Percentiles rank a stretch among this genome's conserved stretches.
Evolutionary conservation across 2,329 filamentous ascomycete genomes (phyloP).

Genomic region (Lasiodiplodia gonubiensis): DNA sequence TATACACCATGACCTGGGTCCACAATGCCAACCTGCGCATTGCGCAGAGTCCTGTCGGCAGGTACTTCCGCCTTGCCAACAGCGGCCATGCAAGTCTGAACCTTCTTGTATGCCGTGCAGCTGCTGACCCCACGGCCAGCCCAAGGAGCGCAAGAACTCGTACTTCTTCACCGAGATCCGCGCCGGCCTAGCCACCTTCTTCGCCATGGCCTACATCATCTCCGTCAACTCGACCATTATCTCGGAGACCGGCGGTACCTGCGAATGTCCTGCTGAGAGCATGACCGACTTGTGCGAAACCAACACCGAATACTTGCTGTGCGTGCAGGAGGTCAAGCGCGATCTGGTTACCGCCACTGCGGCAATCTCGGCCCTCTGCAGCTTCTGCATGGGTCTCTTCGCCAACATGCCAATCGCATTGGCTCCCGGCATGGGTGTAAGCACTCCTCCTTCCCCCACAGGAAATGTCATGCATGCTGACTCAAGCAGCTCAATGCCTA

Average conservation of each 20-base stretch:
- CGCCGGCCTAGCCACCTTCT: conserved; percentile 75
- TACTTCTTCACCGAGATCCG: conserved; percentile 84
- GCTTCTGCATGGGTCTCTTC: conserved; percentile 83
- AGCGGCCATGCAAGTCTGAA: conserved; percentile 73
- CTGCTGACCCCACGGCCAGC: conserved; percentile 50
- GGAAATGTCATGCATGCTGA: conserved; percentile 19
- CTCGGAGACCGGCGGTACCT: conserved; percentile 74
- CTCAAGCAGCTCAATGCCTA: conserved; percentile 72
- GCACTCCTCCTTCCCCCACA: conserved; percentile 3
- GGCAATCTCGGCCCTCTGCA: conserved; percentile 77
- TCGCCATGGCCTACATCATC: conserved; percentile 64
- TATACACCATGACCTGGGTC: conserved; percentile 33
- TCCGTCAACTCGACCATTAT: conserved; percentile 73
- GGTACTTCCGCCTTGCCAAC: conserved; percentile 75
- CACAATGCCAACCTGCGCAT: conserved; percentile 43
- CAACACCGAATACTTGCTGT: conserved; percentile 68
- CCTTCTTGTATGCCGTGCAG: conserved; percentile 30
- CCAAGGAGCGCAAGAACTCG: conserved; percentile 73
- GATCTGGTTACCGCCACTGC: conserved; percentile 86
- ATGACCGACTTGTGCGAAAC: conserved; percentile 58
- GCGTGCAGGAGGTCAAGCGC: conserved; percentile 67
- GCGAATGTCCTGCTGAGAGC: conserved; percentile 66
- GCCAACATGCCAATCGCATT: conserved; percentile 80
- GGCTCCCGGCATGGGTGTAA: conserved; percentile 72
- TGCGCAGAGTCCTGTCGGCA: conserved; percentile 44